Percentiles rank a stretch among this genome's conserved stretches.
Conservation (phyloP, 2,329 filamentous ascomycete genomes). For the Xylaria sp. region DNA sequence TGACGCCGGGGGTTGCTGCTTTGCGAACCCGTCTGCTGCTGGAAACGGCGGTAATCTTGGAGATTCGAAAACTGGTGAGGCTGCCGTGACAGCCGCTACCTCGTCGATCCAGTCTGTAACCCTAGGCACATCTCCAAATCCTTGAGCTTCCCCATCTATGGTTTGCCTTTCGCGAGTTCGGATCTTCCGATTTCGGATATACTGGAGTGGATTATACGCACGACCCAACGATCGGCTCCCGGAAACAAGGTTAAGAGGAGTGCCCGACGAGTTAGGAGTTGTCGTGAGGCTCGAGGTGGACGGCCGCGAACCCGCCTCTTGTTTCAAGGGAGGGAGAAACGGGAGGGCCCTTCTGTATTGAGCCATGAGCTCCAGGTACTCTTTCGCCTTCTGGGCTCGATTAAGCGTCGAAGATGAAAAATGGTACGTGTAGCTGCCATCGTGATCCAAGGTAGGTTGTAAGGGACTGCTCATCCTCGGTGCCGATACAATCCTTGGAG, state of each 20-base stretch:
- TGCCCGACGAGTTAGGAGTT: slow-evolving; percentile 51
- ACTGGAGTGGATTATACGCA: slow-evolving; percentile 89
- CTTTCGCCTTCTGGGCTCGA: slow-evolving; percentile 84
- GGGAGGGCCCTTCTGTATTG: slow-evolving; percentile 86
- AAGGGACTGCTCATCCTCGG: slow-evolving; percentile 57
- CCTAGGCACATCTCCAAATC: slow-evolving; percentile 77
- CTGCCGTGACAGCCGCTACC: slow-evolving; percentile 63
- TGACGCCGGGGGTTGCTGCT: slow-evolving; percentile 51
- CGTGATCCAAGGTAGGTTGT: slow-evolving; percentile 60
- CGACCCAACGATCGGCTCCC: slow-evolving; percentile 65
- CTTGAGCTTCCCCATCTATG: slow-evolving; percentile 78
- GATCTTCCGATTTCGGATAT: slow-evolving; percentile 88
- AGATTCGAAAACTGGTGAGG: slow-evolving; percentile 49
- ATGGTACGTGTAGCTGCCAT: slow-evolving; percentile 66
- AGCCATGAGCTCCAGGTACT: slow-evolving; percentile 84
- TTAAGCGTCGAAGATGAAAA: slow-evolving; percentile 84
- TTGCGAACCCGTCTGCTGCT: slow-evolving; percentile 56
- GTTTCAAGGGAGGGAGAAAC: slow-evolving; percentile 77
- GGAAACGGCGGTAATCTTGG: slow-evolving; percentile 59
- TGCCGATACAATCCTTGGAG: slow-evolving; percentile 55
- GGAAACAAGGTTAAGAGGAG: slow-evolving; percentile 46
- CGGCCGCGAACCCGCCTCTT: slow-evolving; percentile 49
- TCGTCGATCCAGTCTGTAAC: slow-evolving; percentile 82
- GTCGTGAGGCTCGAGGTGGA: slow-evolving; percentile 55
- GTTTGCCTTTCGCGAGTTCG: slow-evolving; percentile 79